These are phyloP conservation scores for Blastomyces emzantsi DNA, from an alignment of 2,329 filamentous ascomycete species.

Conservation along the genomic window DNA sequence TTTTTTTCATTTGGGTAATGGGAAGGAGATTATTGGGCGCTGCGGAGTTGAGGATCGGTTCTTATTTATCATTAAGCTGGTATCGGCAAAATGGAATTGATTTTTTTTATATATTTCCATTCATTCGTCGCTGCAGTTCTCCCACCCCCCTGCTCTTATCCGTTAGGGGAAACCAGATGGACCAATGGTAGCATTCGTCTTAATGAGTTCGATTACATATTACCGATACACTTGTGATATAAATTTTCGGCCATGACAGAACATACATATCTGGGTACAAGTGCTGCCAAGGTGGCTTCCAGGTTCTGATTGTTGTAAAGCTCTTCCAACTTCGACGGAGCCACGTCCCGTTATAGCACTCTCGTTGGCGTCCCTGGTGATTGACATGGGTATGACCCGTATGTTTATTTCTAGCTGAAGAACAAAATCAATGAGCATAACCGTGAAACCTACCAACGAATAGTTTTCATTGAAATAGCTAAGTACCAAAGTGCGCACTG, in stretches of 20 bases:
- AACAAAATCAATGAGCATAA: not conserved
- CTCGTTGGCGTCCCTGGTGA: not conserved
- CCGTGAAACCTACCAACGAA: not conserved
- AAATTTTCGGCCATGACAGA: not conserved
- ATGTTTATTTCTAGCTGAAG: not conserved
- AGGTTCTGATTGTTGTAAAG: not conserved
- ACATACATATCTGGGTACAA: not conserved
- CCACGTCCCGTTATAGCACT: not conserved
- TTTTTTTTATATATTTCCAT: not conserved
- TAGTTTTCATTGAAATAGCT: not conserved
- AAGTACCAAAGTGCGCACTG: not conserved
- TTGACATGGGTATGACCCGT: not conserved
- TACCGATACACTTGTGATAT: not conserved
- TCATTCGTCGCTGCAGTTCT: not conserved
- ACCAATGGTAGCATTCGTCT: not conserved
- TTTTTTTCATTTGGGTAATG: not conserved
- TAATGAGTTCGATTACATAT: not conserved
- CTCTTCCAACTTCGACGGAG: not conserved
- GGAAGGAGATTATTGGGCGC: not conserved
- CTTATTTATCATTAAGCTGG: not conserved
- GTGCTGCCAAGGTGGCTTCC: not conserved
- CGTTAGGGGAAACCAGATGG: no score
- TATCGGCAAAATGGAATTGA: conserved; percentile 1
- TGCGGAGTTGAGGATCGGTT: not conserved
- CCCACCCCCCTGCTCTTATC: not conserved